phyloP scores from a whole-genome alignment of 768 basidiomycete species.

The Lanmaoa rubissima region DNA sequence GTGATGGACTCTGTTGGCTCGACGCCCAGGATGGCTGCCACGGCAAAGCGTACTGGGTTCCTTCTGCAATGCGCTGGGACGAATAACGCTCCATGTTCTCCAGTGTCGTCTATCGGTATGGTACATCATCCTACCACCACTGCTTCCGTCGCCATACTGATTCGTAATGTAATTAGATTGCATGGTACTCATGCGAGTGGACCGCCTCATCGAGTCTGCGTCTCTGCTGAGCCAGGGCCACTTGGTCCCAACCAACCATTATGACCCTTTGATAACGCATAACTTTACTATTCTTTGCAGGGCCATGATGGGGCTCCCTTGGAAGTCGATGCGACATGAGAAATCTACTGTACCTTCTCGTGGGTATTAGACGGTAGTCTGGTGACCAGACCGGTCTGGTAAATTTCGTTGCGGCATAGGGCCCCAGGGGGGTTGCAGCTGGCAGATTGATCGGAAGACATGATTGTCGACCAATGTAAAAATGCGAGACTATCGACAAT shows the following conservation, averaged over 20 bases:
- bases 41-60: slow-evolving; percentile 81
- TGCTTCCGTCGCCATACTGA: too few relatives aligned
- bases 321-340: background rate
- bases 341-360: too few relatives aligned
- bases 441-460: too few relatives aligned
- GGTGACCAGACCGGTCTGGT: too few relatives aligned
- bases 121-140: background rate
- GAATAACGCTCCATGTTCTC: slow-evolving; percentile 31
- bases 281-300: background rate
- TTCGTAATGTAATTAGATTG: too few relatives aligned
- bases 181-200: too few relatives aligned
- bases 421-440: too few relatives aligned
- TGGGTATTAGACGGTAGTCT: too few relatives aligned
- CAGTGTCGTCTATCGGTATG: background rate
- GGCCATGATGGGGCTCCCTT: background rate
- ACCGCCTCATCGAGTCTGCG: background rate
- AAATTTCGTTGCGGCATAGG: too few relatives aligned
- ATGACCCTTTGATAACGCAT: background rate
- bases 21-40: slow-evolving; percentile 79
- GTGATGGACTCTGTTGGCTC: slow-evolving; percentile 93
- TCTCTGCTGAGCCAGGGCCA: background rate
- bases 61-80: slow-evolving; percentile 86
- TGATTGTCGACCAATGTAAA: too few relatives aligned
- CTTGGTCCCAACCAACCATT: background rate
- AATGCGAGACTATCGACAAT: too few relatives aligned